phyloP scores from a whole-genome alignment of 305 asterid species.

The Solanum aculeatissimum region DNA sequence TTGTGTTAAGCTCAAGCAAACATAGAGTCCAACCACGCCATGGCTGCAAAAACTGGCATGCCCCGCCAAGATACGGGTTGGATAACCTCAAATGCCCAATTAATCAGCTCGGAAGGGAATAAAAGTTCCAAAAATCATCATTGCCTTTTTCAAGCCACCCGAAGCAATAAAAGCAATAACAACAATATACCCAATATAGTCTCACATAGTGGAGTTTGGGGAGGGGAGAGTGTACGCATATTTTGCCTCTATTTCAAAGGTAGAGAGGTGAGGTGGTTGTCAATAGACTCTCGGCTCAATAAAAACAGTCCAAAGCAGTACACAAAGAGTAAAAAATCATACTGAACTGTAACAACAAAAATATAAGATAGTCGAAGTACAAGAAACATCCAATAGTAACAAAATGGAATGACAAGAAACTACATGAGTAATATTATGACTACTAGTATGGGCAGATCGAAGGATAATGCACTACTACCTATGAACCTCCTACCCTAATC shows the following conservation, averaged over 20 bases:
- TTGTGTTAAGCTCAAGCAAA: background rate
- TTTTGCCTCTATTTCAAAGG: too few relatives aligned
- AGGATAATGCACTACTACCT: background rate
- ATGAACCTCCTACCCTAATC: background rate
- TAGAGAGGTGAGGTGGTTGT: background rate
- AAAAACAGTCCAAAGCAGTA: background rate
- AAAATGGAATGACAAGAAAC: background rate
- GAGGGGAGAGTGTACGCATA: background rate
- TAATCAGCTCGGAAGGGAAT: background rate
- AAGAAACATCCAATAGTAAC: background rate
- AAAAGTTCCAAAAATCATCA: background rate
- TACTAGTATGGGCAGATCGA: background rate
- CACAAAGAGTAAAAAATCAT: background rate
- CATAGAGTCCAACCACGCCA: background rate
- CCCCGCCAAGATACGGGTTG: background rate
- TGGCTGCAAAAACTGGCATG: background rate
- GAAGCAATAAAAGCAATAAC: background rate
- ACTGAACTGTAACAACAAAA: background rate
- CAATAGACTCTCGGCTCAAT: background rate
- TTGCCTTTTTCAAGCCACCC: background rate
- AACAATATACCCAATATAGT: background rate
- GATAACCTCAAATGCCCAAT: background rate
- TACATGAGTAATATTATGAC: background rate
- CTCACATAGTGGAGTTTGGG: background rate
- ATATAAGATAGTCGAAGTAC: background rate